Evolutionary conservation across 192 early-diverging fungal genomes (phyloP).

Genomic region (Backusella parvicylindrica): DNA sequence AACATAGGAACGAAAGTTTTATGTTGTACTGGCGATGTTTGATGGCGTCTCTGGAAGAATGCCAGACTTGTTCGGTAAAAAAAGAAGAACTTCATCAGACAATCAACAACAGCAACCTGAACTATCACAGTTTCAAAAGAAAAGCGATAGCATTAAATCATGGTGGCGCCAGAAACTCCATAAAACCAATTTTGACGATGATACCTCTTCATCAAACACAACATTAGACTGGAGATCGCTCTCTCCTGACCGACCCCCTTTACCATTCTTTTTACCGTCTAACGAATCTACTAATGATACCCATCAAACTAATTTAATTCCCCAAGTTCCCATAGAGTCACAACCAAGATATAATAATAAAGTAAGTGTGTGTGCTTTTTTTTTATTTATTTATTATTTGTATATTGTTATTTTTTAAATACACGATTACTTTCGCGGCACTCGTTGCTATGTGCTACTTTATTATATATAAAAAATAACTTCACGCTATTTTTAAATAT

Average conservation of each 20-base stretch:
- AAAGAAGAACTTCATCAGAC: neutral
- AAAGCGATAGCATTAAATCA: neutral
- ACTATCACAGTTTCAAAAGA: neutral
- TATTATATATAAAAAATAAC: neutral
- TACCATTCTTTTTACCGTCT: constrained; percentile 14
- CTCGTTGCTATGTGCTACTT: constrained; percentile 1
- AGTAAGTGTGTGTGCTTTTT: neutral
- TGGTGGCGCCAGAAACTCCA: constrained; percentile 12
- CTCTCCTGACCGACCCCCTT: constrained; percentile 27
- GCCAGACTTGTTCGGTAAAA: neutral
- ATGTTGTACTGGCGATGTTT: neutral
- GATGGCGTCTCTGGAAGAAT: constrained; percentile 12
- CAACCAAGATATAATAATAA: neutral
- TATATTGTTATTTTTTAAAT: neutral
- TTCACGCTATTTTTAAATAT: neutral
- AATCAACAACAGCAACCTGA: neutral
- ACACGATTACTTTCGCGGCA: neutral
- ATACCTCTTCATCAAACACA: neutral
- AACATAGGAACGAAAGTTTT: neutral
- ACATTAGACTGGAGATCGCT: constrained; percentile 29
- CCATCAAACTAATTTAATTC: neutral
- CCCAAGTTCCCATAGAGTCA: neutral
- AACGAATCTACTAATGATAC: neutral
- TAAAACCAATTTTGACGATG: neutral
- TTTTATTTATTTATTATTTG: neutral